These are phyloP conservation scores for Stachybotrys chlorohalonatus DNA, from an alignment of 2,329 filamentous ascomycete genomes.

Conservation along the genomic window DNA sequence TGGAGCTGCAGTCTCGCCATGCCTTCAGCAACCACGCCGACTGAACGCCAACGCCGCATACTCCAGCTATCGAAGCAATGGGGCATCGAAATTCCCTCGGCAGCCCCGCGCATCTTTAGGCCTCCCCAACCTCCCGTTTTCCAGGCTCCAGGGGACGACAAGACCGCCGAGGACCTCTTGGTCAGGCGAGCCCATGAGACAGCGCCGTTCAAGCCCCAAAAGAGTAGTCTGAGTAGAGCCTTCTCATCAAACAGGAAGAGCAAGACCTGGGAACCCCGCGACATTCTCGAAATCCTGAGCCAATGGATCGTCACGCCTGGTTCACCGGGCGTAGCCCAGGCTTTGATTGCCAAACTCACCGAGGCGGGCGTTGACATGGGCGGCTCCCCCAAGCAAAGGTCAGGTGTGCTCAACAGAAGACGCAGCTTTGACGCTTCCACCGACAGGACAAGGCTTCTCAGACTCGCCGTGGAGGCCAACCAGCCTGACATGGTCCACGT, in stretches of 20 bases:
- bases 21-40: conserved; percentile 16
- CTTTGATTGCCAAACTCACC: conserved; percentile 40
- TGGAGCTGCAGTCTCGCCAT: conserved; percentile 7
- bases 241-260: conserved; percentile 32
- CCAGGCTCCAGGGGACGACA: conserved; percentile 39
- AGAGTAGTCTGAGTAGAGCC: conserved; percentile 28
- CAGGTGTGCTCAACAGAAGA: conserved; percentile 36
- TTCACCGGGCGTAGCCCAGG: conserved; percentile 46
- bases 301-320: conserved; percentile 39
- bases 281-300: conserved; percentile 43
- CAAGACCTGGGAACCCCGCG: conserved; percentile 42
- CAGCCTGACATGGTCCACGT: conserved; percentile 45
- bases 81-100: conserved; percentile 32
- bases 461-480: conserved; percentile 39
- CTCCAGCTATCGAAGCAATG: conserved; percentile 41
- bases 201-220: conserved; percentile 27
- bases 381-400: conserved; percentile 36
- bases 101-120: conserved; percentile 28
- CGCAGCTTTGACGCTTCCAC: conserved; percentile 38
- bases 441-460: conserved; percentile 41
- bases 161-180: conserved; percentile 44
- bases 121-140: conserved; percentile 33
- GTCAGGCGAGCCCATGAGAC: conserved; percentile 31
- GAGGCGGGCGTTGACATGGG: conserved; percentile 42
- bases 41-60: conserved; percentile 37